Evolutionary conservation across 805 yeast species (phyloP).

Genomic region (Kuraishia cidri): DNA sequence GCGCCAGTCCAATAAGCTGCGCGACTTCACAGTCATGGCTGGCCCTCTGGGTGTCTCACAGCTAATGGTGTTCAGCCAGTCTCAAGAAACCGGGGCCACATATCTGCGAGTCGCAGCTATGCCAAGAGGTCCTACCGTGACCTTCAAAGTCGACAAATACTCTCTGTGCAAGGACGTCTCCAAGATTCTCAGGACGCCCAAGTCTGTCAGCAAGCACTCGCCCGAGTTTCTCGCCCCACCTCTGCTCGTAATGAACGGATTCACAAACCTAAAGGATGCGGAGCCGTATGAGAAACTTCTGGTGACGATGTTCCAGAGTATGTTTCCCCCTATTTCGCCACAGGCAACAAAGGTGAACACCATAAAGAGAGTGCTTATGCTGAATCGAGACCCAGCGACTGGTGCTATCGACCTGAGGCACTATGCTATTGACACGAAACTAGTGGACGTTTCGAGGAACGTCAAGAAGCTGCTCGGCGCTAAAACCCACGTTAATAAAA

Average conservation of each 20-base stretch:
- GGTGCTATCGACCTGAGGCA: conserved; percentile 82
- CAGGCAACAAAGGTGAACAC: conserved; percentile 63
- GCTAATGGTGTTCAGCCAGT: conserved; percentile 78
- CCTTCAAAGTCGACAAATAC: conserved; percentile 70
- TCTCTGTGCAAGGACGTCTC: conserved; percentile 78
- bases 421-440: conserved; percentile 77
- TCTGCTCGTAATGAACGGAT: conserved; percentile 87
- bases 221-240: conserved; percentile 74
- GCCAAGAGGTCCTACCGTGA: conserved; percentile 92
- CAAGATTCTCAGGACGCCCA: conserved; percentile 65
- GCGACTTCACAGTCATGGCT: conserved; percentile 96
- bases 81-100: conserved; percentile 67
- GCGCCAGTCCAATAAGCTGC: conserved; percentile 76
- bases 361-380: conserved; percentile 78
- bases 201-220: conserved; percentile 58
- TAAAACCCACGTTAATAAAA: conserved; percentile 49
- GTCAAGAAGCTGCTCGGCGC: conserved; percentile 63
- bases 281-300: conserved; percentile 70
- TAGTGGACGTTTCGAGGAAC: conserved; percentile 69
- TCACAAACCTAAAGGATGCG: conserved; percentile 56
- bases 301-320: conserved; percentile 86
- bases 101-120: conserved; percentile 77
- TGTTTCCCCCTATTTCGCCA: conserved; percentile 93
- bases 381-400: conserved; percentile 63
- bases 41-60: conserved; percentile 94